Evolutionary conservation across 2,329 filamentous ascomycete genomes (phyloP).

Genomic region (Aspergillus uvarum): DNA sequence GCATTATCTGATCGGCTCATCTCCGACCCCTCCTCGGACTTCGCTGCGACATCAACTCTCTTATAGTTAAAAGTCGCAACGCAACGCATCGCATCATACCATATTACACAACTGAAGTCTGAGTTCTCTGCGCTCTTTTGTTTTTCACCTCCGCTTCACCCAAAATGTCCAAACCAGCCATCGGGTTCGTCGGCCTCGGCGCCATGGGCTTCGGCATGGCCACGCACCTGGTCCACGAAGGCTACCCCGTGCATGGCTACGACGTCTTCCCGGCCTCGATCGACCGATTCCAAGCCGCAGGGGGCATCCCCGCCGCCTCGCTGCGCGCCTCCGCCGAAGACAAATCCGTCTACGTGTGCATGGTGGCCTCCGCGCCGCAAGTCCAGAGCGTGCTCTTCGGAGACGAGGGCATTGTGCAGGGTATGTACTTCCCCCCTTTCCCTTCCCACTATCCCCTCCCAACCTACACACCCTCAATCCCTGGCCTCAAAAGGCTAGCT

Average conservation of each 20-base stretch:
- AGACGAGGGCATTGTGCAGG: constrained; percentile 49
- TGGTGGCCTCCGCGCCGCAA: constrained; percentile 73
- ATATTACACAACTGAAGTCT: neutral
- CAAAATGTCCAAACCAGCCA: constrained; percentile 47
- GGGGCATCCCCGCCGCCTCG: constrained; percentile 60
- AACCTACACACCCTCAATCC: neutral
- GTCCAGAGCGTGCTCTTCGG: constrained; percentile 66
- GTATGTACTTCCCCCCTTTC: constrained; percentile 15
- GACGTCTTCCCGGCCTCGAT: constrained; percentile 69
- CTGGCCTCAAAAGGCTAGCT: neutral
- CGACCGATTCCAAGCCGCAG: constrained; percentile 62
- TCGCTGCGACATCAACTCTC: neutral
- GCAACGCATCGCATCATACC: neutral
- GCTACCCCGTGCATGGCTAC: constrained; percentile 68
- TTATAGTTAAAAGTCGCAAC: neutral
- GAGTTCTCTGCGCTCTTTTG: too few species aligned
- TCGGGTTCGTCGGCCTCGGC: constrained; percentile 73
- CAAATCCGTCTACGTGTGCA: constrained; percentile 65
- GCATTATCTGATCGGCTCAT: neutral
- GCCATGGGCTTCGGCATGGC: constrained; percentile 85
- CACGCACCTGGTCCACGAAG: constrained; percentile 66
- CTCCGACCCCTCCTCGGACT: neutral
- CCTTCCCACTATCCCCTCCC: neutral
- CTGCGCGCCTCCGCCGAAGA: constrained; percentile 61
- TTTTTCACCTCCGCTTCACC: too few species aligned